Percentiles rank a stretch among this genome's conserved stretches.
Conservation (phyloP, 2,329 filamentous ascomycete species). For the Cercospora beticola region DNA sequence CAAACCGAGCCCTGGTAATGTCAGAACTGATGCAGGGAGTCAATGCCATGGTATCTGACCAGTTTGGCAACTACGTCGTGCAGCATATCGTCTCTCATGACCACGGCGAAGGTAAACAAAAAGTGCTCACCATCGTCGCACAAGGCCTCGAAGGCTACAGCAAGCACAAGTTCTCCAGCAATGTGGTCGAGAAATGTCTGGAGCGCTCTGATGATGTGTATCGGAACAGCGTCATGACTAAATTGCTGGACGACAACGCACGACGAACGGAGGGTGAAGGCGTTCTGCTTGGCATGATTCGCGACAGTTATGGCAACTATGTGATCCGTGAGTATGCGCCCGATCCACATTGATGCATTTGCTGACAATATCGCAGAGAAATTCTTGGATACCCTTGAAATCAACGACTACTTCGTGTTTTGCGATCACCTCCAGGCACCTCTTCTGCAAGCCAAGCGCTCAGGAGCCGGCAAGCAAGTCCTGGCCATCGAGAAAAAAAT, state of each 20-base stretch:
- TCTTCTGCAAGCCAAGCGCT: constrained; percentile 46
- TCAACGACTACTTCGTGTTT: constrained; percentile 45
- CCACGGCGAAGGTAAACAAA: constrained; percentile 66
- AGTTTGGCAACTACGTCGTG: constrained; percentile 94
- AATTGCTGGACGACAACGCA: constrained; percentile 60
- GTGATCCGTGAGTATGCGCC: constrained; percentile 77
- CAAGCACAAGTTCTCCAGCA: constrained; percentile 95
- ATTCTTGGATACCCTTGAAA: constrained; percentile 57
- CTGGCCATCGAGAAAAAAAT: constrained; percentile 51
- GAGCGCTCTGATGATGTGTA: constrained; percentile 68
- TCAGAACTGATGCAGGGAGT: constrained; percentile 74
- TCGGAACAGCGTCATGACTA: constrained; percentile 63
- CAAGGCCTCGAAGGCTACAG: constrained; percentile 71
- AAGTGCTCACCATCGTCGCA: constrained; percentile 72
- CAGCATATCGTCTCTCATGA: constrained; percentile 88
- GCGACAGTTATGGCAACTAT: constrained; percentile 92
- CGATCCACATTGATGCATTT: background rate
- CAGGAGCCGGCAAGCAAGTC: constrained; percentile 47
- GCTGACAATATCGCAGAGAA: constrained; percentile 62
- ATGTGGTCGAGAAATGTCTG: constrained; percentile 94
- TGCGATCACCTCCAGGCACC: constrained; percentile 46
- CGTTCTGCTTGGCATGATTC: constrained; percentile 75
- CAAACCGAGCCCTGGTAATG: constrained; percentile 68
- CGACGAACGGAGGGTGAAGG: constrained; percentile 54
- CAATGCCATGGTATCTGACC: constrained; percentile 72